Percentiles rank a stretch among this genome's conserved stretches.
Conservation (phyloP, 164 flowering plant species). For the Euptelea pleiosperma region DNA sequence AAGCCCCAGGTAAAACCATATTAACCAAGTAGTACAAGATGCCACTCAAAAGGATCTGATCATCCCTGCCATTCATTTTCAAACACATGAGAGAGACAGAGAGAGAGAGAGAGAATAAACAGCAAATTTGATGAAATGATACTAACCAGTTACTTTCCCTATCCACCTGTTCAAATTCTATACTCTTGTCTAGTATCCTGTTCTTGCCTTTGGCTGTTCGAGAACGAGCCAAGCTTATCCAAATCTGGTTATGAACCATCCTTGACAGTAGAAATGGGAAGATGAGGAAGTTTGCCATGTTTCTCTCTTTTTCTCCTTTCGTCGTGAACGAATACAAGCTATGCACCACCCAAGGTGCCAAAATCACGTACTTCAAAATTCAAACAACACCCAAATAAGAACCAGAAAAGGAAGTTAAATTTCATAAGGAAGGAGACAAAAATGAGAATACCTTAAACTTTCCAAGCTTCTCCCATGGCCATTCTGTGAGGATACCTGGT, state of each 20-base stretch:
- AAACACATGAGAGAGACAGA: no score
- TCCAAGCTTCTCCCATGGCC: conserved; percentile 17
- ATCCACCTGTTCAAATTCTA: conserved; percentile 17
- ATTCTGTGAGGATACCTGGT: conserved; percentile 14
- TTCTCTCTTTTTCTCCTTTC: background rate
- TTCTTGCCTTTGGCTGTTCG: conserved; percentile 13
- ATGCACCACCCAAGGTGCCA: conserved; percentile 10
- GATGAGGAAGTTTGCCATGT: conserved; percentile 1
- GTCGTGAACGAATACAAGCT: background rate
- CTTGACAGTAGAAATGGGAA: conserved; percentile 1
- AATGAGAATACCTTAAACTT: conserved; percentile 5
- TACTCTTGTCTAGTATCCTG: conserved; percentile 5
- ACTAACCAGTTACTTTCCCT: no score
- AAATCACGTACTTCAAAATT: conserved; percentile 6
- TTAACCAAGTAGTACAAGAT: background rate
- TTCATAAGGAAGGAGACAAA: no score
- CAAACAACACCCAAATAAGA: no score
- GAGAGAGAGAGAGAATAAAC: no score
- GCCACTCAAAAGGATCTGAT: conserved; percentile 11
- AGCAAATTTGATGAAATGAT: no score
- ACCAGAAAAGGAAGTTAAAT: no score
- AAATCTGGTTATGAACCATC: conserved; percentile 13
- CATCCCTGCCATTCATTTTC: no score
- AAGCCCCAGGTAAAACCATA: background rate
- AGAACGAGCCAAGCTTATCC: conserved; percentile 14